These are phyloP conservation scores for Globisporangium emineosum DNA, from an alignment of 352 stramenopile species.

Conservation along the genomic window DNA sequence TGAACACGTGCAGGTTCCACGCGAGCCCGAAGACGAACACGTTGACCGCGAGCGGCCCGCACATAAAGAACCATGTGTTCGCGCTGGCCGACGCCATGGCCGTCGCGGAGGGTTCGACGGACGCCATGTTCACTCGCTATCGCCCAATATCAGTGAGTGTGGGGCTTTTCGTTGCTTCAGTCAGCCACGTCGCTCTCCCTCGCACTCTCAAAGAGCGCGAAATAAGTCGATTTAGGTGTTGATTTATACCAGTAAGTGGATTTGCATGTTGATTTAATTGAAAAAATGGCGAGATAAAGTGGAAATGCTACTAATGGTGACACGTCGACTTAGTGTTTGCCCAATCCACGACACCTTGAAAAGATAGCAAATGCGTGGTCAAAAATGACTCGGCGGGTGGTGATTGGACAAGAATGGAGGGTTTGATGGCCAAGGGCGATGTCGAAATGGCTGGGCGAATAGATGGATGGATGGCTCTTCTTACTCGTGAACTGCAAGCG, in stretches of 20 bases:
- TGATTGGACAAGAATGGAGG: not conserved
- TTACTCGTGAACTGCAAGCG: not conserved
- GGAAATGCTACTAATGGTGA: not conserved
- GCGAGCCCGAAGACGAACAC: slow-evolving; percentile 61
- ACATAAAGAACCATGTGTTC: slow-evolving; percentile 81
- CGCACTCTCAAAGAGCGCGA: not conserved
- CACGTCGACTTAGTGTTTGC: slow-evolving; percentile 4
- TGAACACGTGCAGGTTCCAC: slow-evolving; percentile 63
- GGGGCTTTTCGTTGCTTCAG: not conserved
- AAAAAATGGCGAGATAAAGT: not conserved
- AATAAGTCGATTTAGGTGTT: not conserved
- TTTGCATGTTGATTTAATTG: too few relatives aligned
- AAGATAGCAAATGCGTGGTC: not conserved
- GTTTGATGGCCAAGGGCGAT: not conserved
- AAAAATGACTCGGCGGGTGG: slow-evolving; percentile 2
- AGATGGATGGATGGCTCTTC: not conserved
- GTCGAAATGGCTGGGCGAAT: not conserved
- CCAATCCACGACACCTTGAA: not conserved
- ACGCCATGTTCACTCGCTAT: slow-evolving; percentile 10
- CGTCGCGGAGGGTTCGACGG: slow-evolving; percentile 8
- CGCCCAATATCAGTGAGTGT: not conserved
- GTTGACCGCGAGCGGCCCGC: slow-evolving; percentile 65
- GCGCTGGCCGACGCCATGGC: slow-evolving; percentile 17
- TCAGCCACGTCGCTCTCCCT: not conserved
- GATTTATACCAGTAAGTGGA: not conserved